Conservation (phyloP, 306 rosid species). For the Fragaria vesca region DNA sequence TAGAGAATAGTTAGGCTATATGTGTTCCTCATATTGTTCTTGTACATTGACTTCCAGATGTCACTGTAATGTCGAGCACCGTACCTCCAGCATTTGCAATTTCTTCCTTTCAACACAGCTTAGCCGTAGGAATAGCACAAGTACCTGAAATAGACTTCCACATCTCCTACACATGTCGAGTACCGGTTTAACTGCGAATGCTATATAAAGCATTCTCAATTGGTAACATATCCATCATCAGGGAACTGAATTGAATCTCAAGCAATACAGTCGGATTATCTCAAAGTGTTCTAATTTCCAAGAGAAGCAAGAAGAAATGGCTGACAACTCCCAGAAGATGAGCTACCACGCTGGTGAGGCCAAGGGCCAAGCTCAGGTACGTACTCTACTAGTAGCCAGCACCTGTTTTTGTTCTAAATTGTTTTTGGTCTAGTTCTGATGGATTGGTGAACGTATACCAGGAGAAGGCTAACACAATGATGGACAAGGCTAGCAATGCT, state of each 20-base stretch:
- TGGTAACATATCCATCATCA: neutral
- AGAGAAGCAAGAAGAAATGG: constrained; percentile 36
- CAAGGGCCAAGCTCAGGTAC: constrained; percentile 59
- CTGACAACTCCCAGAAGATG: constrained; percentile 43
- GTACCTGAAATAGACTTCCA: neutral
- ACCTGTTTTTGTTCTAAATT: neutral
- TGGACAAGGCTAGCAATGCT: constrained; percentile 50
- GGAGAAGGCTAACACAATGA: constrained; percentile 53
- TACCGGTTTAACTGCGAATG: neutral
- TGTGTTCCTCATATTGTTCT: neutral
- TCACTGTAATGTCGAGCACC: neutral
- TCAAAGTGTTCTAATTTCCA: constrained; percentile 12
- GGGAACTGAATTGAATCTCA: neutral
- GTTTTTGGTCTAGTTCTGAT: neutral
- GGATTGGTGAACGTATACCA: neutral
- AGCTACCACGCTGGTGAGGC: constrained; percentile 56
- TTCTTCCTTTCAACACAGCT: neutral
- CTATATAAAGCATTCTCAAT: neutral
- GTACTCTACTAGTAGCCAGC: neutral
- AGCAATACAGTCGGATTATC: neutral
- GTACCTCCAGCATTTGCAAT: neutral
- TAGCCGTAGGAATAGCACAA: neutral
- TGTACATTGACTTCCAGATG: neutral
- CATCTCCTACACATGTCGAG: neutral
- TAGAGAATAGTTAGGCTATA: neutral